phyloP scores from a whole-genome alignment of 164 flowering plant species.

The Dillenia turbinata region DNA sequence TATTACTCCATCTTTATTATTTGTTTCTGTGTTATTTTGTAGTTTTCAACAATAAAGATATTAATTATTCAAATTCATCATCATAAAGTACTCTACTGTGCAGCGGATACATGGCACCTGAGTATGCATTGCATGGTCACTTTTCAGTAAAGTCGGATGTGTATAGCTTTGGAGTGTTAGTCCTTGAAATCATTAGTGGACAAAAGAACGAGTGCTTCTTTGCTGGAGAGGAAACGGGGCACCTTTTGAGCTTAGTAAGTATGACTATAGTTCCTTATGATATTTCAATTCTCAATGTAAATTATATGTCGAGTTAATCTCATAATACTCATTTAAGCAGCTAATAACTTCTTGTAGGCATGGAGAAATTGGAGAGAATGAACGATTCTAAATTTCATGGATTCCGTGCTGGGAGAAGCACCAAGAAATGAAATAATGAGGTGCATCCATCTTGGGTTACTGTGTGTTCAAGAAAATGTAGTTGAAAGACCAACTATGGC shows the following conservation, averaged over 20 bases:
- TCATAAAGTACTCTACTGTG: neutral
- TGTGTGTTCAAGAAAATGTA: conserved; percentile 26
- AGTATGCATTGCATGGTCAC: conserved; percentile 39
- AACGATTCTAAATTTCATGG: too few species aligned
- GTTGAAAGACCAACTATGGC: neutral
- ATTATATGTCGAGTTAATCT: too few species aligned
- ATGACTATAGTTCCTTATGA: neutral
- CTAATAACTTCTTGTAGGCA: too few species aligned
- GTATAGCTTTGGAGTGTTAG: conserved; percentile 44
- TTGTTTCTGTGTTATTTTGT: too few species aligned
- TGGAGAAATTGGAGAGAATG: too few species aligned
- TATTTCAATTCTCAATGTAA: too few species aligned
- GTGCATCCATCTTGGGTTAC: conserved; percentile 29
- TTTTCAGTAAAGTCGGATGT: conserved; percentile 43
- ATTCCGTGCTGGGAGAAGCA: conserved; percentile 11
- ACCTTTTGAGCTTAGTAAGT: too few species aligned
- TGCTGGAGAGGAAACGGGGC: neutral
- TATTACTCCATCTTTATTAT: too few species aligned
- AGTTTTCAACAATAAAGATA: too few species aligned
- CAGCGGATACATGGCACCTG: conserved; percentile 47
- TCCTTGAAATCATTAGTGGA: conserved; percentile 36
- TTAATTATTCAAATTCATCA: neutral
- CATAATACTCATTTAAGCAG: neutral
- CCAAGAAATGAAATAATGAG: conserved; percentile 21
- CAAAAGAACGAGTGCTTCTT: conserved; percentile 26